Base-by-base conservation (phyloP, 2,329 filamentous ascomycete genomes). In the Fusarium sp. region DNA sequence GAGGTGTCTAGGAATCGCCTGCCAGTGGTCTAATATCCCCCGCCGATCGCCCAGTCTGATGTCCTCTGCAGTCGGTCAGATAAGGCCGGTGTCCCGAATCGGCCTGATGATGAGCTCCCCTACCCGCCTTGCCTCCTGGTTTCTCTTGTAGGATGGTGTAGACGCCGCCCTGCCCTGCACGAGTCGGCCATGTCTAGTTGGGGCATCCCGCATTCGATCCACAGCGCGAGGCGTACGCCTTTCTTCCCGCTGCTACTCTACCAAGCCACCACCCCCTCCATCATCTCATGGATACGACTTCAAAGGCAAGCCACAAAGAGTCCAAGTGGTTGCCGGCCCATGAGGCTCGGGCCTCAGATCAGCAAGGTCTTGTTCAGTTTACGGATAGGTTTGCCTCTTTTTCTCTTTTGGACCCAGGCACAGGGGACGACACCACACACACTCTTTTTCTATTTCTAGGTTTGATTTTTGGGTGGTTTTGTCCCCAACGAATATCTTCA, bases 1-100 rank as follows among this genome's bases (percentile, higher is more conserved):
- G 63, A 70, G 71, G 74, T 77, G 74, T 61, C 65, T 47, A 52
- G 68, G 65, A 38, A 63, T 31, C 31, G 33, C 38, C 60, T 65
- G 42, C 74, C 16, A 77, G 59, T 77, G 74, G 73, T 59, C 67
- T 70, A 75, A 77, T 77, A 77, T 77, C 74, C 74, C 47, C 74
- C 74, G 74, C 71, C 54, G 74, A 77, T 77, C 74, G 70, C 72
- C 74, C 71, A 63, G 45, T 63, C 59, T 59, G 31, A 45, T 54
- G 59, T 66, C 64, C 38, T 73, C 65, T 63, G 63, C 62, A 74
- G 71, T 69, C 75, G 75, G 75, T 77, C 75, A 77, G 75, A 77
- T 77, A 77, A 75, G 73, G 69, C 66, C 73, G 61, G 70, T 69
- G 63, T 68, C 67, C 65, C 22, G 33, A 71, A 63, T 63, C 68